A percentile compares a stretch with the other conserved stretches of the same genome.
phyloP scores from a whole-genome alignment of 1,284 basidiomycete genomes.

The Bjerkandera adusta region DNA sequence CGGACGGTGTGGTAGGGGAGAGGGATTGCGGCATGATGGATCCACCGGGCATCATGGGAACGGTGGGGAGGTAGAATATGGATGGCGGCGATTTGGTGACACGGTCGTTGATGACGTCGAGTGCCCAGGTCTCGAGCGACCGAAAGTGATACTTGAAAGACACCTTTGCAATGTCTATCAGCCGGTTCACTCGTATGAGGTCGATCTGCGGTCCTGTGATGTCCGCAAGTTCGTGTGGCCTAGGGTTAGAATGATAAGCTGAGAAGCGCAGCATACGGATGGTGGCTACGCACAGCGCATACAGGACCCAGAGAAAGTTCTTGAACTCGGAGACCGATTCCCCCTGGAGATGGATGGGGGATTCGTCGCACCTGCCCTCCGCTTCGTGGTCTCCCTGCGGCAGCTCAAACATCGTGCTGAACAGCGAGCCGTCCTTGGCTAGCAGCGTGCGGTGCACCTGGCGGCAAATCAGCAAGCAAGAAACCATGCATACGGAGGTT shows the following conservation, averaged over 20 bases:
- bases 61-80: slow-evolving; percentile 39
- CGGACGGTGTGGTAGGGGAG: slow-evolving; percentile 1
- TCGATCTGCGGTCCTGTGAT: slow-evolving; percentile 36
- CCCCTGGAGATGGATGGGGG: slow-evolving; percentile 57
- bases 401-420: slow-evolving; percentile 59
- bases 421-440: slow-evolving; percentile 60
- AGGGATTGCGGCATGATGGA: not conserved
- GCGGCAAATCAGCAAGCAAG: not conserved
- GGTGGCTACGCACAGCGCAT: slow-evolving; percentile 11
- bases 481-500: slow-evolving; percentile 2
- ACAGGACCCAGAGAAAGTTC: slow-evolving; percentile 58
- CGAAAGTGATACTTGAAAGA: slow-evolving; percentile 71
- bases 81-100: slow-evolving; percentile 58
- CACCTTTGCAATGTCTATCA: slow-evolving; percentile 60
- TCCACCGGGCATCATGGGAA: not conserved
- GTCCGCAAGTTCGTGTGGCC: slow-evolving; percentile 51
- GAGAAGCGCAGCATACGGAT: slow-evolving; percentile 38
- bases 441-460: slow-evolving; percentile 67
- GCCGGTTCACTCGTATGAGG: slow-evolving; percentile 46
- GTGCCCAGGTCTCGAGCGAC: slow-evolving; percentile 63
- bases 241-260: not conserved
- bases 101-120: slow-evolving; percentile 62
- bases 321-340: slow-evolving; percentile 61
- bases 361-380: slow-evolving; percentile 61
- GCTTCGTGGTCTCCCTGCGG: slow-evolving; percentile 45